Base-by-base conservation (phyloP, 139 green algal genomes). In the Volvox reticuliferus region DNA sequence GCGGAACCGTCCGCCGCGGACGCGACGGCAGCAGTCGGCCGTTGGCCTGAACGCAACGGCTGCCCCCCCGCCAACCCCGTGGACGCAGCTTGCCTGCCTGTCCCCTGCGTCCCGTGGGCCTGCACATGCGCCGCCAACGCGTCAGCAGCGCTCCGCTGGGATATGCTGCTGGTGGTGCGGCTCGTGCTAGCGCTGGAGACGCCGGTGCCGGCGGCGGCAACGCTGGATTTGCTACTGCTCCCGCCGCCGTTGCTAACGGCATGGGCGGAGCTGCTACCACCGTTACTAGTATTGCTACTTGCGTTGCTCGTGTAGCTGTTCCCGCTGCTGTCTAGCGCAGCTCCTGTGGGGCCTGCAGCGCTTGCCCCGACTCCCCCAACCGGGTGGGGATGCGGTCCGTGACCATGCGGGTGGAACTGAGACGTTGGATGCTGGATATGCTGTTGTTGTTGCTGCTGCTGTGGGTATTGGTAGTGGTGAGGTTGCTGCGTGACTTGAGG, bases 281-380 rank as follows among this genome's bases (percentile, higher is more conserved):
- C 76, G 82, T 17, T 68, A 81, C 69, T 92, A 81, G 67, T 89
- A 82, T 30, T 50, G 89, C 22, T 85, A 36, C 88, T 91, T 63
- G 75, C 79, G 35, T 67, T 81, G 65, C 61, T 91, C 28, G 12
- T 76, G 79, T 79, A 82, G 33, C 73, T 82, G 75, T 17, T 87
- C 26, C 87, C 62, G 35, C 55, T 55, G 55, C 19, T n/a, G 13
- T 82, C 86, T 18, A 85, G 50, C 55, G 63, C 71, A 24, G 61
- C 78, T 22, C 78, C 78, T 32, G 37, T 33, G 36, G 78, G 78
- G 3, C 50, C 35, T 19, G 5, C 33, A 9, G 83, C 9, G 62
- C 22, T 1, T 24, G 21, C 65, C 65, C 21, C 20, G 13, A 35
- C 69, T 33, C 62, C 44, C 50, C 14, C 2, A 61, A 78, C 55